A percentile compares a stretch with the other conserved stretches of the same genome.
These are phyloP conservation scores for Coprinopsis marcescibilis DNA, from an alignment of 768 basidiomycete species.

Conservation along the genomic window DNA sequence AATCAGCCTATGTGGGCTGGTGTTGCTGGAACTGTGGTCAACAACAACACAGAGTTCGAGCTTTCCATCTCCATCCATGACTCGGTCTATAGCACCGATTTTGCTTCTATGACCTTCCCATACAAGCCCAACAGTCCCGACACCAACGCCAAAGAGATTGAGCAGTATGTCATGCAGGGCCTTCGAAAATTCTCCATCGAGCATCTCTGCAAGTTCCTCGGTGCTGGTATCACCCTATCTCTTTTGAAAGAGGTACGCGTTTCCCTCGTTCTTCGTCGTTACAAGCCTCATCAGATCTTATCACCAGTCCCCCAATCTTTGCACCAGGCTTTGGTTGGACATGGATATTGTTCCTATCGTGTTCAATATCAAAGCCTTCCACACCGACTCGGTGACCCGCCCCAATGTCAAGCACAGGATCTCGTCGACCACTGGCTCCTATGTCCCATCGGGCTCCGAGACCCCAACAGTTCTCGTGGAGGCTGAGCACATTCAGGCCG, in stretches of 20 bases:
- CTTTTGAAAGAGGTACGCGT: conserved; percentile 60
- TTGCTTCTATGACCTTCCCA: conserved; percentile 50
- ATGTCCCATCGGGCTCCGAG: conserved; percentile 69
- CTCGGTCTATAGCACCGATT: conserved; percentile 81
- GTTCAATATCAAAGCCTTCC: conserved; percentile 34
- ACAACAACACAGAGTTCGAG: conserved; percentile 58
- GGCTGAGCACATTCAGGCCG: conserved; percentile 41
- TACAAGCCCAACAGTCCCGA: conserved; percentile 47
- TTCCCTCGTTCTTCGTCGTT: conserved; percentile 9
- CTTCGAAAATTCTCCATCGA: conserved; percentile 68
- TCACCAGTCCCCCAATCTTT: conserved; percentile 67
- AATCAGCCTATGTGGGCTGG: conserved; percentile 85
- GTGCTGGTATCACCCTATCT: conserved; percentile 68
- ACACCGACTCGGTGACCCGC: conserved; percentile 71
- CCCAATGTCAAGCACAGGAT: conserved; percentile 81
- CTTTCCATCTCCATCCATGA: conserved; percentile 79
- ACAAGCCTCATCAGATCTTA: conserved; percentile 17
- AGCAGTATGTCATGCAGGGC: conserved; percentile 55
- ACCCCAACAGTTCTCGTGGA: conserved; percentile 71
- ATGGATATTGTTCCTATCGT: conserved; percentile 66
- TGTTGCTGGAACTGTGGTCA: conserved; percentile 56
- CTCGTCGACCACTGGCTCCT: conserved; percentile 74
- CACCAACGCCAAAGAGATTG: conserved; percentile 55
- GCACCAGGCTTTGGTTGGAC: conserved; percentile 79
- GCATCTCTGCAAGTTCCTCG: conserved; percentile 83